Evolutionary conservation across 1,284 basidiomycete species (phyloP).

Genomic region (Ganoderma multipileum): DNA sequence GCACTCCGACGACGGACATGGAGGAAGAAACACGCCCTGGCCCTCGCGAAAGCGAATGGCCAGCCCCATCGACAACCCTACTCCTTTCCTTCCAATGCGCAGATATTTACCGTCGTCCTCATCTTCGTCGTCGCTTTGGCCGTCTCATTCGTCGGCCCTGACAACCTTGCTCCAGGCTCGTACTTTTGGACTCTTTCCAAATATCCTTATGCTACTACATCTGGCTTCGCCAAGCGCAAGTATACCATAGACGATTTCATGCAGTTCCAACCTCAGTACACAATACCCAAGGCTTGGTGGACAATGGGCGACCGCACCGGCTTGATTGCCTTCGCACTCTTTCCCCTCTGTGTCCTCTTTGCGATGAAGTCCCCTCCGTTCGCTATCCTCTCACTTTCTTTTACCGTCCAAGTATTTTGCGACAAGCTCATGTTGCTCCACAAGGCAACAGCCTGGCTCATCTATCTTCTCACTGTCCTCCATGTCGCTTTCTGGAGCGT

Average conservation of each 20-base stretch:
- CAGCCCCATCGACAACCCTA: constrained; percentile 51
- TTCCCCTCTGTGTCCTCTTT: constrained; percentile 80
- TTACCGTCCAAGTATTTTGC: constrained; percentile 73
- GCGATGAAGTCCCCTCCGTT: constrained; percentile 86
- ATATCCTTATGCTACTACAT: constrained; percentile 36
- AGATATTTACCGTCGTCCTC: constrained; percentile 54
- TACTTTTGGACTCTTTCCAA: constrained; percentile 47
- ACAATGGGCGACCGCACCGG: constrained; percentile 78
- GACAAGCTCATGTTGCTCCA: constrained; percentile 82
- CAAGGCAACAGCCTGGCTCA: constrained; percentile 74
- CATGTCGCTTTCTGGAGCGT: constrained; percentile 83
- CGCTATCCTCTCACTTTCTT: constrained; percentile 78
- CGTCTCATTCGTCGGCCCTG: constrained; percentile 70
- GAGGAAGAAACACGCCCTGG: constrained; percentile 48
- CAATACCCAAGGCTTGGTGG: constrained; percentile 81
- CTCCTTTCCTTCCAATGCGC: constrained; percentile 68
- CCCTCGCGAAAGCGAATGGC: constrained; percentile 40
- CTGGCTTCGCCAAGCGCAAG: constrained; percentile 31
- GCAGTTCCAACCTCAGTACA: constrained; percentile 57
- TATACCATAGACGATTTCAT: constrained; percentile 41
- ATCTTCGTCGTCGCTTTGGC: constrained; percentile 52
- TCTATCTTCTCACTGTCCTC: constrained; percentile 73
- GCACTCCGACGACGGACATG: constrained; percentile 58
- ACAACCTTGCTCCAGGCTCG: constrained; percentile 72
- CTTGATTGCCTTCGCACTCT: constrained; percentile 79